phyloP scores from a whole-genome alignment of 2,329 filamentous ascomycete species.

The Microdochium nivale region DNA sequence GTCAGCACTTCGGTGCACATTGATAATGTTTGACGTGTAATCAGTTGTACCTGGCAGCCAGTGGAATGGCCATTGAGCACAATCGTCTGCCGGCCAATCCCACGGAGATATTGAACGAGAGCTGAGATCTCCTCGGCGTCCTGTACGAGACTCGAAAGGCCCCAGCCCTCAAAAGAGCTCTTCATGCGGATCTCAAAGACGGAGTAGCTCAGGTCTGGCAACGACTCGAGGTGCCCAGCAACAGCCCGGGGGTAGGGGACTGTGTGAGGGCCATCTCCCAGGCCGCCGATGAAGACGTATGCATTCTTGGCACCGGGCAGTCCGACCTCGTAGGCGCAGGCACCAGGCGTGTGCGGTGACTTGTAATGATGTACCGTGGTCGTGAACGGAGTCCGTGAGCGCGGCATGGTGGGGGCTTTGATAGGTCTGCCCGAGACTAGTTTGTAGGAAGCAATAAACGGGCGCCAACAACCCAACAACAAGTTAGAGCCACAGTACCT shows the following conservation, averaged over 20 bases:
- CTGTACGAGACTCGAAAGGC: conserved; percentile 37
- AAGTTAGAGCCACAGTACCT: too few species aligned
- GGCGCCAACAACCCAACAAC: too few species aligned
- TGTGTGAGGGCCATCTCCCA: conserved; percentile 61
- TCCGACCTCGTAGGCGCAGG: conserved; percentile 40
- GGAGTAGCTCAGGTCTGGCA: conserved; percentile 34
- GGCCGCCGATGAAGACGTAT: conserved; percentile 61
- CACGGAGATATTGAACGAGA: conserved; percentile 44
- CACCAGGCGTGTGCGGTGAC: conserved; percentile 25
- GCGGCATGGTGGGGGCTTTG: background rate
- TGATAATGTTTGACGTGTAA: background rate
- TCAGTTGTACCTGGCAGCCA: conserved; percentile 39
- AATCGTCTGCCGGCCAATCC: conserved; percentile 39
- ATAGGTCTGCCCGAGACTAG: background rate
- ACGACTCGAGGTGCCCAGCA: conserved; percentile 30
- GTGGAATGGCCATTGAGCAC: conserved; percentile 52
- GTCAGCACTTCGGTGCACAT: background rate
- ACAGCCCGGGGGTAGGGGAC: conserved; percentile 46
- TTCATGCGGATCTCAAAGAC: conserved; percentile 48
- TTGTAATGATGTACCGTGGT: conserved; percentile 37
- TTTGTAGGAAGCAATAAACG: background rate
- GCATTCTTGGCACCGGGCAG: conserved; percentile 39
- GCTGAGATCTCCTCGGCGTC: conserved; percentile 46
- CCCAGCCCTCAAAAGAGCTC: conserved; percentile 45
- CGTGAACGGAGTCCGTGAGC: conserved; percentile 20